Conservation (phyloP, 1,139 yeast genomes). For the Arxiozyma bovina region DNA sequence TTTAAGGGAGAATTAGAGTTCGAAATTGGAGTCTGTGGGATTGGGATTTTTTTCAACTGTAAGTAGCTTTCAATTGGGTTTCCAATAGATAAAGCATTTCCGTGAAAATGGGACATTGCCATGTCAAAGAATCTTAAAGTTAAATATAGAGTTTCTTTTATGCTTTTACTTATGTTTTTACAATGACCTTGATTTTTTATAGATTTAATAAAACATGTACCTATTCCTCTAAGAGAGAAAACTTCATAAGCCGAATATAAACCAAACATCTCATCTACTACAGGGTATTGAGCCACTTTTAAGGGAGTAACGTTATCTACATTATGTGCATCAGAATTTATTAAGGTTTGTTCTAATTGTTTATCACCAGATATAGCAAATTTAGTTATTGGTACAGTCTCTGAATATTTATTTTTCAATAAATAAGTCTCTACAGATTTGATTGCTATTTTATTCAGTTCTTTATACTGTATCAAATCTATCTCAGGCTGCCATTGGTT, state of each 20-base stretch:
- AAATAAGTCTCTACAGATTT: slow-evolving; percentile 24
- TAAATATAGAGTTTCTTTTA: slow-evolving; percentile 27
- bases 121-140: slow-evolving; percentile 28
- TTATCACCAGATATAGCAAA: slow-evolving; percentile 15
- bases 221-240: slow-evolving; percentile 26
- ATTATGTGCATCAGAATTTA: slow-evolving; percentile 10
- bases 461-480: slow-evolving; percentile 5
- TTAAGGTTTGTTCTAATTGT: slow-evolving; percentile 2
- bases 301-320: slow-evolving; percentile 3
- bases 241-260: slow-evolving; percentile 24
- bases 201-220: slow-evolving; percentile 16
- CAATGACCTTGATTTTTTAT: slow-evolving; percentile 11
- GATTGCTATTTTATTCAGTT: not conserved
- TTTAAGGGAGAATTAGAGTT: slow-evolving; percentile 7
- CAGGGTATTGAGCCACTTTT: slow-evolving; percentile 1
- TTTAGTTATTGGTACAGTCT: slow-evolving; percentile 19
- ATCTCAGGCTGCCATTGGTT: slow-evolving; percentile 18
- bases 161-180: slow-evolving; percentile 7
- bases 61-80: slow-evolving; percentile 22
- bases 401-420: slow-evolving; percentile 22
- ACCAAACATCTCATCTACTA: slow-evolving; percentile 27
- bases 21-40: slow-evolving; percentile 8
- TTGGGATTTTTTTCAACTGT: slow-evolving; percentile 11
- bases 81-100: slow-evolving; percentile 18
- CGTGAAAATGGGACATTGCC: slow-evolving; percentile 20